Evolutionary conservation across 2,329 filamentous ascomycete genomes (phyloP).

Genomic region (Epichloe festucae): DNA sequence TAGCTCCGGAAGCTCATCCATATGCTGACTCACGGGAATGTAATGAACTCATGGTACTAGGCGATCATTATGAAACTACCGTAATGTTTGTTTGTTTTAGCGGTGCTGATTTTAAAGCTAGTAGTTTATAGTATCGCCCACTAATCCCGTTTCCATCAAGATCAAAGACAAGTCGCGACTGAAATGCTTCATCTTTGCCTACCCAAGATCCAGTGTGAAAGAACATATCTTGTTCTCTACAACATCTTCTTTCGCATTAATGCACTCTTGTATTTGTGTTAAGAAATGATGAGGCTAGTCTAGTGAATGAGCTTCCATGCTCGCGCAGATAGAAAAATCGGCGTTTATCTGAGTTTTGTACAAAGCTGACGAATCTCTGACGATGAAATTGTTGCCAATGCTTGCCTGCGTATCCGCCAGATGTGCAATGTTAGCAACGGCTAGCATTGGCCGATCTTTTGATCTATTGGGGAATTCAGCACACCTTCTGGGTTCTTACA

Average conservation of each 20-base stretch:
- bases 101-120: slow-evolving; percentile 32
- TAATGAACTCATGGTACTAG: slow-evolving; percentile 45
- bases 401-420: slow-evolving; percentile 28
- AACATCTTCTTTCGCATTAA: not conserved
- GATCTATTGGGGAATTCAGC: too few species aligned
- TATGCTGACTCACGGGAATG: slow-evolving; percentile 34
- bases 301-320: not conserved
- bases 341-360: slow-evolving; percentile 19
- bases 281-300: not conserved
- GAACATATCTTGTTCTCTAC: not conserved
- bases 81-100: slow-evolving; percentile 38
- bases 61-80: slow-evolving; percentile 46
- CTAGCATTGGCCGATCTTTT: too few species aligned
- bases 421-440: slow-evolving; percentile 13
- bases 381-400: slow-evolving; percentile 33
- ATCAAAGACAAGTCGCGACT: slow-evolving; percentile 33
- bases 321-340: not conserved
- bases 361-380: slow-evolving; percentile 29
- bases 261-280: not conserved
- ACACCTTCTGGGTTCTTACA: too few species aligned
- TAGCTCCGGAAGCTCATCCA: slow-evolving; percentile 39
- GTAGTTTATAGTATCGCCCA: slow-evolving; percentile 37
- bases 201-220: not conserved
- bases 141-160: slow-evolving; percentile 43
- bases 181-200: slow-evolving; percentile 20